Conservation (phyloP, 148 eudicot species). For the Arbutus unedo region DNA sequence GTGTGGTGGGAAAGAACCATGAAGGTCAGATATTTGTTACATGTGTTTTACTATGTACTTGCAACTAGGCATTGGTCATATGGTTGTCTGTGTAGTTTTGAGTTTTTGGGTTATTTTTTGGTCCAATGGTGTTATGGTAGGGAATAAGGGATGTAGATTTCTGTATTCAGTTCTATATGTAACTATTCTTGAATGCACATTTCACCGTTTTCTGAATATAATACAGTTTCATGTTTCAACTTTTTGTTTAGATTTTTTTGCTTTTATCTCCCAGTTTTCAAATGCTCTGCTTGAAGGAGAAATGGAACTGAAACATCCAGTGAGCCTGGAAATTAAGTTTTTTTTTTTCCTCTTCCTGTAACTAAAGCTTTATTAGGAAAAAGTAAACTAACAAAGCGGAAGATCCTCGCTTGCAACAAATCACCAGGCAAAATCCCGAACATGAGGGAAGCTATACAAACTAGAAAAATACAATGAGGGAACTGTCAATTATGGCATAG, state of each 20-base stretch:
- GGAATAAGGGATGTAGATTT: slow-evolving; percentile 20
- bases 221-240: background rate
- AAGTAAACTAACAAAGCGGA: no score
- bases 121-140: background rate
- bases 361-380: no score
- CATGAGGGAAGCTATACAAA: no score
- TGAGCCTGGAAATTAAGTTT: background rate
- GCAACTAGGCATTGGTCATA: slow-evolving; percentile 14
- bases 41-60: slow-evolving; percentile 3
- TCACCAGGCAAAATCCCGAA: no score
- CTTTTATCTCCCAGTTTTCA: background rate
- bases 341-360: no score
- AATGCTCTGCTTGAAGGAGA: slow-evolving; percentile 1
- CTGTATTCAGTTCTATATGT: background rate
- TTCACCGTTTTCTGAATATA: background rate
- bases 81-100: slow-evolving; percentile 8
- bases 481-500: no score
- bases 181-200: slow-evolving; percentile 1
- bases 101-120: background rate
- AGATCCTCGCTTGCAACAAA: no score
- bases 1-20: slow-evolving; percentile 1
- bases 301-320: background rate
- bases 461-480: no score
- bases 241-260: background rate
- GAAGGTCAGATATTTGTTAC: slow-evolving; percentile 12